Evolutionary conservation across 352 stramenopile species (phyloP).

Genomic region (Phytophthora sp.): DNA sequence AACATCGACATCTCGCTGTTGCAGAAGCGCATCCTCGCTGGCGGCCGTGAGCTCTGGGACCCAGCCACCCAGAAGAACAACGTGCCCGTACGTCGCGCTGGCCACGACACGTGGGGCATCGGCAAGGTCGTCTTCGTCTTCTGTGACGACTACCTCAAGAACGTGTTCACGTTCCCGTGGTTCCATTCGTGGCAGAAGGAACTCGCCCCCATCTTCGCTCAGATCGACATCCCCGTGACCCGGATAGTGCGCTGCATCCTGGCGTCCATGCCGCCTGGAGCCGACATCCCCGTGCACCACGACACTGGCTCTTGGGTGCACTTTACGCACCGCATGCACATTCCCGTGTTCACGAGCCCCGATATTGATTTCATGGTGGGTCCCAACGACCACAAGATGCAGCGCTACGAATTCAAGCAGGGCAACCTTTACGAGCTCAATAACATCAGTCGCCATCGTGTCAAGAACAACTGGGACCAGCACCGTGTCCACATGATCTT

Average conservation of each 20-base stretch:
- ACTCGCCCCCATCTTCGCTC: slow-evolving; percentile 89
- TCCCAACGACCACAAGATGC: slow-evolving; percentile 80
- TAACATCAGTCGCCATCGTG: slow-evolving; percentile 96
- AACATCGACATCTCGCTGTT: slow-evolving; percentile 70
- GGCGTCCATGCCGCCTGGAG: slow-evolving; percentile 94
- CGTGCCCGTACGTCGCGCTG: slow-evolving; percentile 92
- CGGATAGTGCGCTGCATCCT: slow-evolving; percentile 95
- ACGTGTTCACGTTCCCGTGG: slow-evolving; percentile 96
- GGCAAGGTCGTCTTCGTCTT: slow-evolving; percentile 98
- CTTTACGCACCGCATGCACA: slow-evolving; percentile 96
- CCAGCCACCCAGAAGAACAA: slow-evolving; percentile 81
- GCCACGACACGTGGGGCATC: slow-evolving; percentile 98
- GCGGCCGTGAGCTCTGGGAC: slow-evolving; percentile 67
- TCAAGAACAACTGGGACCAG: slow-evolving; percentile 93
- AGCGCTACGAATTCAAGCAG: slow-evolving; percentile 92
- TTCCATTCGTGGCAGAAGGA: slow-evolving; percentile 86
- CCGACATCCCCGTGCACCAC: slow-evolving; percentile 97
- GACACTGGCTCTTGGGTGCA: slow-evolving; percentile 98
- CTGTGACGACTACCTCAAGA: slow-evolving; percentile 98
- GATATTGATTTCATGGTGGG: slow-evolving; percentile 88
- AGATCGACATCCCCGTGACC: slow-evolving; percentile 84
- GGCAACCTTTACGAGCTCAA: slow-evolving; percentile 99
- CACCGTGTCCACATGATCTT: slow-evolving; percentile 98
- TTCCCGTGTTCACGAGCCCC: slow-evolving; percentile 93
- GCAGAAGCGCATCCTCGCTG: slow-evolving; percentile 60